A percentile compares a stretch with the other conserved stretches of the same genome.
phyloP scores from a whole-genome alignment of 805 yeast genomes.

The Clavispora carvajalis region DNA sequence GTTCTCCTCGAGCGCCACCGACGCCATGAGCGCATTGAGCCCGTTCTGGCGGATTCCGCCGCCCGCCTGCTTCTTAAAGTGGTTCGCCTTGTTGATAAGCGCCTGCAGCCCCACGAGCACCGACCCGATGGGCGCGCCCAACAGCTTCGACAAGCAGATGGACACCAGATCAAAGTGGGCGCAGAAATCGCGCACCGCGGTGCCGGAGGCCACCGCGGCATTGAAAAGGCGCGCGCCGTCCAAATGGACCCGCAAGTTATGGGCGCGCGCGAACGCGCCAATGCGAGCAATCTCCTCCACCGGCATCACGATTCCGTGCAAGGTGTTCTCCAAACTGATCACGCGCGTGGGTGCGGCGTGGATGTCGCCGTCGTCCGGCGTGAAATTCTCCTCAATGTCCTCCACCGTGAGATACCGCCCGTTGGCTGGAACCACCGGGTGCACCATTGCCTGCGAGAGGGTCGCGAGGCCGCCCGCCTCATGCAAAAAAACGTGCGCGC shows the following conservation, averaged over 20 bases:
- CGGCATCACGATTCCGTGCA: constrained; percentile 80
- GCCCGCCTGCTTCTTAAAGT: constrained; percentile 87
- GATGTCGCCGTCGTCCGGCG: constrained; percentile 74
- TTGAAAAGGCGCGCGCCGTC: constrained; percentile 97
- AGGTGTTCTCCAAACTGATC: constrained; percentile 80
- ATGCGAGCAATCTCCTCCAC: constrained; percentile 70
- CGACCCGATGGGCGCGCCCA: constrained; percentile 94
- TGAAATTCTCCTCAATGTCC: constrained; percentile 59
- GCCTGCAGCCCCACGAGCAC: constrained; percentile 64
- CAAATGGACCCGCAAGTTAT: constrained; percentile 63
- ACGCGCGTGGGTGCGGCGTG: constrained; percentile 87
- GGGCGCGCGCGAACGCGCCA: constrained; percentile 59
- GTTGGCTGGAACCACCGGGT: constrained; percentile 73
- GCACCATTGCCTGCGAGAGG: constrained; percentile 87
- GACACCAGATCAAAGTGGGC: constrained; percentile 82
- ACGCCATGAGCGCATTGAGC: constrained; percentile 73
- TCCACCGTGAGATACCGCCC: constrained; percentile 75
- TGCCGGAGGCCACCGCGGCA: constrained; percentile 72
- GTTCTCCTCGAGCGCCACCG: constrained; percentile 69
- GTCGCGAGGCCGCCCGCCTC: constrained; percentile 93
- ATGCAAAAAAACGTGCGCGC: constrained; percentile 76
- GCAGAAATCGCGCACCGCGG: constrained; percentile 66
- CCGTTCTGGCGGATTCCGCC: constrained; percentile 94
- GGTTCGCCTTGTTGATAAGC: constrained; percentile 66
- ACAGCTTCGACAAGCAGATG: constrained; percentile 79